Evolutionary conservation across 2,329 filamentous ascomycete genomes (phyloP).

Genomic region (Cyanodermella asteris): DNA sequence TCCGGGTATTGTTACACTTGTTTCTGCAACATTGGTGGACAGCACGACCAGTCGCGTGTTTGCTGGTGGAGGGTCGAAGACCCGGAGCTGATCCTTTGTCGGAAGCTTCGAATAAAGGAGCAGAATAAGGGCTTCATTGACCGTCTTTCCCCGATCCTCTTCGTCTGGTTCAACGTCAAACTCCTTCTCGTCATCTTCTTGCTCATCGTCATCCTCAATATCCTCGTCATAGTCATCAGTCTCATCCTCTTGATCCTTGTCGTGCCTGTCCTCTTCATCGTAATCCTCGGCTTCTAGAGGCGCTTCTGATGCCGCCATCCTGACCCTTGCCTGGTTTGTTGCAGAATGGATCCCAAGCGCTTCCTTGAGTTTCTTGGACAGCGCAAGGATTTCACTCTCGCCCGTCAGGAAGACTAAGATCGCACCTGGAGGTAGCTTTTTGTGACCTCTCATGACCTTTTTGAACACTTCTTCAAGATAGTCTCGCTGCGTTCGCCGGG

Average conservation of each 20-base stretch:
- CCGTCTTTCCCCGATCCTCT: slow-evolving; percentile 32
- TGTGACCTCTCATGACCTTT: slow-evolving; percentile 72
- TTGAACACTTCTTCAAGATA: slow-evolving; percentile 78
- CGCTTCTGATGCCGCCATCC: slow-evolving; percentile 53
- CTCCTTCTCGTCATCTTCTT: slow-evolving; percentile 40
- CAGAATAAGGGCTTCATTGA: slow-evolving; percentile 61
- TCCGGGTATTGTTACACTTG: slow-evolving; percentile 85
- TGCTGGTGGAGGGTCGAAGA: slow-evolving; percentile 70
- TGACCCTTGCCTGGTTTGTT: slow-evolving; percentile 38
- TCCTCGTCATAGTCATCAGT: slow-evolving; percentile 34
- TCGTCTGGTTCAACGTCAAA: slow-evolving; percentile 44
- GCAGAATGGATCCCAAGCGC: slow-evolving; percentile 34
- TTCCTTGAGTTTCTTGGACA: slow-evolving; percentile 60
- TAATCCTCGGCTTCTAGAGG: slow-evolving; percentile 72
- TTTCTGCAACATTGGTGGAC: slow-evolving; percentile 92
- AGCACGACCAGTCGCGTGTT: slow-evolving; percentile 69
- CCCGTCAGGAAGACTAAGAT: slow-evolving; percentile 91
- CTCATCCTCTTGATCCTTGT: slow-evolving; percentile 29
- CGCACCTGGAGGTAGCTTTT: slow-evolving; percentile 70
- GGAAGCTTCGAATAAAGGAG: slow-evolving; percentile 84
- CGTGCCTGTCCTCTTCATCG: slow-evolving; percentile 24
- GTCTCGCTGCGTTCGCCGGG: slow-evolving; percentile 59
- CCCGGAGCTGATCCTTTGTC: slow-evolving; percentile 70
- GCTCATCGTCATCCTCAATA: slow-evolving; percentile 35
- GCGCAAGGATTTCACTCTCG: slow-evolving; percentile 67